Conservation (phyloP, 2,329 filamentous ascomycete genomes). For the Colletotrichum zoysiae region DNA sequence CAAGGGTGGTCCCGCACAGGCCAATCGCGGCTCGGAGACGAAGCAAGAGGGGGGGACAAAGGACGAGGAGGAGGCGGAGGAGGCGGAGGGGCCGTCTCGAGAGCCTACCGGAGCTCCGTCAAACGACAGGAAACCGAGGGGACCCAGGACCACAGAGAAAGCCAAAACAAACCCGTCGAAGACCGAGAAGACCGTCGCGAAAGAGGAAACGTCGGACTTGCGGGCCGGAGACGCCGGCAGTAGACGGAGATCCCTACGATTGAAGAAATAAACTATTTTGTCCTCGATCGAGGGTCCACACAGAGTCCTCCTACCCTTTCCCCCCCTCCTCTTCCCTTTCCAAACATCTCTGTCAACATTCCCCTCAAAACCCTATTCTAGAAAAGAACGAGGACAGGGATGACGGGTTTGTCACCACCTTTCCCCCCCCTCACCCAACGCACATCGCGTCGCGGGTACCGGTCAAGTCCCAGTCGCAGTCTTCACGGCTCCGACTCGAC, state of each 20-base stretch:
- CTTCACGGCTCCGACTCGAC: constrained; percentile 51
- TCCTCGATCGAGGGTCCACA: constrained; percentile 10
- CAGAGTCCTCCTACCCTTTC: too few relatives aligned
- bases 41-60: constrained; percentile 39
- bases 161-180: constrained; percentile 42
- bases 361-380: neutral
- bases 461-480: neutral
- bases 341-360: neutral
- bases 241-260: constrained; percentile 47
- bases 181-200: constrained; percentile 22
- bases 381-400: neutral
- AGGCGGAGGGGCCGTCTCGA: neutral
- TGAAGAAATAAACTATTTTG: constrained; percentile 44
- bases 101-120: constrained; percentile 18
- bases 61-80: neutral
- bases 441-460: neutral
- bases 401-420: neutral
- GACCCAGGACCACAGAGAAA: constrained; percentile 46
- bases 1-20: constrained; percentile 44
- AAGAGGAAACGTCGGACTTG: constrained; percentile 31
- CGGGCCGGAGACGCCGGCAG: constrained; percentile 39
- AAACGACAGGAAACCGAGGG: constrained; percentile 46
- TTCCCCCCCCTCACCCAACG: neutral
- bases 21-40: constrained; percentile 27
- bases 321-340: neutral